Evolutionary conservation across 2,329 filamentous ascomycete species (phyloP), one percentile per base, ranked within the genome.

Genomic region (Beauveria asiatica): DNA sequence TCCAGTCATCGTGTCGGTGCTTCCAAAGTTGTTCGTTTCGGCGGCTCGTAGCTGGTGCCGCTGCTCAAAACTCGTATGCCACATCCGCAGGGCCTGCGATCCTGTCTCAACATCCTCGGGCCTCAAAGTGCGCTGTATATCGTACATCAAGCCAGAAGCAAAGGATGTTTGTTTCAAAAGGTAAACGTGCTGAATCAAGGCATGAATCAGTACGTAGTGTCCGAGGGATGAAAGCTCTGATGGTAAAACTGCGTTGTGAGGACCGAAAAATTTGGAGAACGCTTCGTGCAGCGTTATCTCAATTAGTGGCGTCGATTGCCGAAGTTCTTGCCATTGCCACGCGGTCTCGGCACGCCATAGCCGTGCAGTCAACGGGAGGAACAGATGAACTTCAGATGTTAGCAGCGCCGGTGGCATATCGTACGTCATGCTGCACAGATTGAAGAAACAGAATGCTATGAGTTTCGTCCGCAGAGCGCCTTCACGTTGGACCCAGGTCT

Each of bases 161-260:
- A 84, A 78, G 0, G 80, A 82, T 0, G 83, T 84, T 66, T 87
- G 83, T 65, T 87, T 87, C 23, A 88, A 70, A 42, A 89, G 76
- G 68, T 86, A 90, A 17, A 90, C 85, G 63, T 89, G 86, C 66
- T 90, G 87, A 11, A 90, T 80, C 25, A 91, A 70, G 3, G 86
- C 86, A 66, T 90, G 86, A 3, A 90, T 86, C 39, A 91, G 75
- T 8, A 89, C 81, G 64, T 90, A 89, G 65, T 87, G 87, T 1
- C 86, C 87, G 7, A 88, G 72, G 0, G 84, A 83, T 0, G 82
- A 83, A 60, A 83, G 75, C 49, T 79, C 77, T 0, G 76, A 71
- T 1, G 78, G 78, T 1, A 80, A 74, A 0, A 74, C 75, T 62
- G 81, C 77, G 1, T 75, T 73, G 3, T 76, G 73, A 41, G 83